phyloP scores from a whole-genome alignment of 306 rosid genomes.

The Glycyrrhiza uralensis region DNA sequence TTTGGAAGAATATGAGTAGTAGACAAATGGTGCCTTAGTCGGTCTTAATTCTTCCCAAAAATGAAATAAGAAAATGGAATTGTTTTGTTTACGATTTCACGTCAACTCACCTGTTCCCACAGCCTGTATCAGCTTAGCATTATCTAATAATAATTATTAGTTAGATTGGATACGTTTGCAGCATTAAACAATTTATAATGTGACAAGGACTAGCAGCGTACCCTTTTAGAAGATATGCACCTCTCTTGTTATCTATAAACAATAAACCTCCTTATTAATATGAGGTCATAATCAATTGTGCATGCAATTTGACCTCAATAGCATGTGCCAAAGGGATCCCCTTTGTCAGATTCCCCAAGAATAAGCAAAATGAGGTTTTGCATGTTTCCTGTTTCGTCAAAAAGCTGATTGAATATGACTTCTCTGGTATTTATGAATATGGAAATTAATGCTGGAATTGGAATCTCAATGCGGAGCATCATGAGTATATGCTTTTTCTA shows the following conservation, averaged over 20 bases:
- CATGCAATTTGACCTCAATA: not conserved
- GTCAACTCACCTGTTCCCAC: slow-evolving; percentile 20
- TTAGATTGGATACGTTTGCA: not conserved
- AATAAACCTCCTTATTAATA: not conserved
- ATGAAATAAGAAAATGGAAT: too few species aligned
- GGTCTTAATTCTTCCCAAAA: not conserved
- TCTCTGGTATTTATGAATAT: not conserved
- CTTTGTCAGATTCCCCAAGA: not conserved
- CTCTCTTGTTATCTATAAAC: not conserved
- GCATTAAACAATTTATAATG: not conserved
- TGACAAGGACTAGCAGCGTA: not conserved
- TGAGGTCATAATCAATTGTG: not conserved
- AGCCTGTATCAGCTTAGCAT: not conserved
- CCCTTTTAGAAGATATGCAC: not conserved
- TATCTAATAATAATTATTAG: not conserved
- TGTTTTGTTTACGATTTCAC: not conserved
- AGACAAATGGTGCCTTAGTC: too few species aligned
- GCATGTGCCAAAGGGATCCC: not conserved
- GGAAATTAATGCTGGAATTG: not conserved
- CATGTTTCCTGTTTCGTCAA: not conserved
- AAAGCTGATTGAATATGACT: not conserved
- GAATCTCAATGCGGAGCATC: not conserved
- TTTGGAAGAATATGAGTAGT: too few species aligned
- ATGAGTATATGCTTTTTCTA: not conserved
- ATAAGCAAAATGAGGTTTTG: not conserved